Base-by-base conservation (phyloP, 495 filamentous ascomycete genomes). In the Aspergillus homomorphus region DNA sequence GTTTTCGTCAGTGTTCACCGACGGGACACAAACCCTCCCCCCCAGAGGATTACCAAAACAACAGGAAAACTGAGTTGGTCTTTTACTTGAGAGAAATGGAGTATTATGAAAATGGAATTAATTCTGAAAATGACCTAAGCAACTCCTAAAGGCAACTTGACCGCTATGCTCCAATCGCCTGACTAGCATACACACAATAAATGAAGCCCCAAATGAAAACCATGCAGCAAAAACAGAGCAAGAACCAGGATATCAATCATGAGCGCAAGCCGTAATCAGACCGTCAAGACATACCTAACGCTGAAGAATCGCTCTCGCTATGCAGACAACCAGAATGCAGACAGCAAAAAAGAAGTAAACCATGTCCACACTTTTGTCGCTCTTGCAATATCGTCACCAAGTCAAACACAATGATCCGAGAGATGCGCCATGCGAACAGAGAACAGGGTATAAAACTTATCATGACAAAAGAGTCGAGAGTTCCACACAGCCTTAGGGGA, bases 221-320 rank as follows among this genome's bases (percentile, higher is more conserved):
- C 23, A 26, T 6, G 4, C 45, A 24, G 15, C 23, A 50, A 26
- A 7, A 21, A 10, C 46, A 10, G 21, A 50, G 21, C 46, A 50
- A 50, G 20, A 50, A 15, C 46, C 23, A 50, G 58, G 59, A 60
- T 58, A 61, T 59, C 56, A 61, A 57, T 44, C 53, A 44, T 46
- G 48, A 58, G 23, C 50, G 42, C 55, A 53, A 49, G 50, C 59
- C 42, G 24, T 54, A 60, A 43, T 58, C 45, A 55, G 57, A 38
- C 30, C 53, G 30, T 26, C 56, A 50, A 61, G 49, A 54, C 42
- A 61, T 56, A 41, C 51, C 43, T 14, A 65, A 57, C 62, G 62
- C 62, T 66, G 49, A 57, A 61, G 61, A 45, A 57, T 61, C 61
- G 56, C 60, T 62, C 59, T 51, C 61, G 66, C 66, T 68, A 68